Evolutionary conservation across 441 rosid species (phyloP).

Genomic region (Aquilaria agallochum): DNA sequence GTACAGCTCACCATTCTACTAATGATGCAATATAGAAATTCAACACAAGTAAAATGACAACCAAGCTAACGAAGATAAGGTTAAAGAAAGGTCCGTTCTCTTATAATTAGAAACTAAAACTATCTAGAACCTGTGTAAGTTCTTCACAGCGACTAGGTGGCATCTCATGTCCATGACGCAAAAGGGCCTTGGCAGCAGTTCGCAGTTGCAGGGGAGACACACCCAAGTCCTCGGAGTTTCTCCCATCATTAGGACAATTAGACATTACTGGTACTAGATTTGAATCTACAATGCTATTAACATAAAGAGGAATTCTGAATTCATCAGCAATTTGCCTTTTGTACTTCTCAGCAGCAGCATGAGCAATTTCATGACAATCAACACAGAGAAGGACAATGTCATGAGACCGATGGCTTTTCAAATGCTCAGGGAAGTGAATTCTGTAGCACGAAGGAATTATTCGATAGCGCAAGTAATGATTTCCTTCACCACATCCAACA

Average conservation of each 20-base stretch:
- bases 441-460: constrained; percentile 97
- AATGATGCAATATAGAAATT: too few species aligned
- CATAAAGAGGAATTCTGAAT: constrained; percentile 85
- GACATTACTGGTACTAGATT: constrained; percentile 33
- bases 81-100: too few species aligned
- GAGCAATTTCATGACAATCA: constrained; percentile 95
- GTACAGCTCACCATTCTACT: too few species aligned
- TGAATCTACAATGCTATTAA: constrained; percentile 65
- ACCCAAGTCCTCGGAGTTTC: constrained; percentile 50
- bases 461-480: constrained; percentile 87
- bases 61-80: too few species aligned
- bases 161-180: constrained; percentile 85
- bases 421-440: constrained; percentile 95
- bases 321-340: constrained; percentile 70
- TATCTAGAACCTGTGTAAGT: constrained; percentile 49
- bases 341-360: constrained; percentile 94
- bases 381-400: constrained; percentile 97
- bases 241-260: constrained; percentile 33
- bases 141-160: constrained; percentile 74
- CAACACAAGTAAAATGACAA: too few species aligned
- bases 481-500: constrained; percentile 94
- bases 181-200: constrained; percentile 93
- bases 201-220: constrained; percentile 88
- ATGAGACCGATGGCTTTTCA: constrained; percentile 98
- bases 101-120: too few species aligned